Evolutionary conservation across 139 green algal species (phyloP), one percentile per base, ranked within the genome.

Genomic region (Pleodorina starrii): DNA sequence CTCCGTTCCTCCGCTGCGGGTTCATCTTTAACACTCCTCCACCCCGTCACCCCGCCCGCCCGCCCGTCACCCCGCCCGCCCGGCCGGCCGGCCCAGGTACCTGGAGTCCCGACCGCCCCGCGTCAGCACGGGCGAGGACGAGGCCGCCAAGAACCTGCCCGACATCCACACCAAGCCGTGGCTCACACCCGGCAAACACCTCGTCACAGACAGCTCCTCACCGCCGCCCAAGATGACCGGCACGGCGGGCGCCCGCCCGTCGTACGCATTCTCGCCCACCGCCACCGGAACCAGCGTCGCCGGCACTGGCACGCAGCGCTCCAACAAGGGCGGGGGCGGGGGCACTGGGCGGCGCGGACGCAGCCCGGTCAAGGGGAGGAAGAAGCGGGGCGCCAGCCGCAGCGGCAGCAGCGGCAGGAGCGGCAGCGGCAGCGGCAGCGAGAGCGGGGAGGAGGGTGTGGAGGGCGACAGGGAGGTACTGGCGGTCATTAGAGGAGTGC

Each of bases 171-270:
- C 19, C 66, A 79, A 88, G 66, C 82, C 82, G 32, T 88, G 82
- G 82, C 82, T 88, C 32, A 69, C 43, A 19, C 82, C 82, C 12
- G 82, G 82, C 32, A 88, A 79, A 43, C 82, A 88, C 60, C 82
- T 88, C 29, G 44, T 88, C 44, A 54, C 66, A 0, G 82, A 88
- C 82, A 48, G 32, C 44, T 80, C 63, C 32, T 32, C 16, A 2
- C 44, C 44, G 1, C 44, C 82, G 6, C 82, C 82, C 32, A 68
- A 79, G 66, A n/a, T 77, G 14, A 66, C 5, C 19, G 60, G 42
- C 17, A 48, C 59, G 25, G 60, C 81, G 7, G 81, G 60, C 42
- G 59, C 80, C 0, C 59, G 80, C 0, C 80, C 80, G 14, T 16
- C n/a, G 35, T 60, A 77, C 59, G 14, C 59, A 9, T 60, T 77